Evolutionary conservation across 495 filamentous ascomycete genomes (phyloP).

Genomic region (Penicillium verhagenii): DNA sequence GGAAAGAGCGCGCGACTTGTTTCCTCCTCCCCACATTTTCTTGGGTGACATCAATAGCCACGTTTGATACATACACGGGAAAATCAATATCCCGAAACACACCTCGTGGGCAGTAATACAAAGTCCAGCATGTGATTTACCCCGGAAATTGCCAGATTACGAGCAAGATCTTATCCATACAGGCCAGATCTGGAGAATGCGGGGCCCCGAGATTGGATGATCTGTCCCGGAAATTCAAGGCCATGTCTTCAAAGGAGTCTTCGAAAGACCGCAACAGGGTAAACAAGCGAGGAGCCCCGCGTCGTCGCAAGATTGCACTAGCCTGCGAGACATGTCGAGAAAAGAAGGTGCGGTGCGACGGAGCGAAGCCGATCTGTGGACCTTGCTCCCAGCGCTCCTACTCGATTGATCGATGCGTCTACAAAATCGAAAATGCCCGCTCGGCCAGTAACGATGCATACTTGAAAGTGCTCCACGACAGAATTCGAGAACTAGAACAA

Average conservation of each 20-base stretch:
- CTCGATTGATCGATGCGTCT: slow-evolving; percentile 36
- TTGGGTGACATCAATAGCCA: not conserved
- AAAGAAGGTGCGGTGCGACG: slow-evolving; percentile 75
- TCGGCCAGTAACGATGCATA: slow-evolving; percentile 42
- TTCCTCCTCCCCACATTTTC: not conserved
- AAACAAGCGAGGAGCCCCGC: slow-evolving; percentile 80
- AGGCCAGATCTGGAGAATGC: not conserved
- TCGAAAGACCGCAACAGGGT: slow-evolving; percentile 74
- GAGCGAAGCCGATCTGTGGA: slow-evolving; percentile 44
- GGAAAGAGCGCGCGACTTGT: not conserved
- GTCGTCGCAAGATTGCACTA: slow-evolving; percentile 60
- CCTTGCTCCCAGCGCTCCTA: slow-evolving; percentile 38
- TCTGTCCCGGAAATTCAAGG: slow-evolving; percentile 2
- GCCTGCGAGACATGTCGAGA: slow-evolving; percentile 91
- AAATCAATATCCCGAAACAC: too few relatives aligned
- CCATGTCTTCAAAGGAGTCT: too few relatives aligned
- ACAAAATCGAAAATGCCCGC: slow-evolving; percentile 35
- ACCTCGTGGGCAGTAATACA: not conserved
- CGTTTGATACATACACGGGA: not conserved
- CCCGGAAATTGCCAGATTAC: not conserved
- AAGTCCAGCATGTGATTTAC: not conserved
- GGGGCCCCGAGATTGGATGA: not conserved
- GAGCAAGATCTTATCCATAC: not conserved
- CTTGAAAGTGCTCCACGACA: slow-evolving; percentile 34
- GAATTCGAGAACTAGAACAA: slow-evolving; percentile 39